Evolutionary conservation across 345 rosid species (phyloP), one percentile per base, ranked within the genome.

Genomic region (Murraya koenigii): DNA sequence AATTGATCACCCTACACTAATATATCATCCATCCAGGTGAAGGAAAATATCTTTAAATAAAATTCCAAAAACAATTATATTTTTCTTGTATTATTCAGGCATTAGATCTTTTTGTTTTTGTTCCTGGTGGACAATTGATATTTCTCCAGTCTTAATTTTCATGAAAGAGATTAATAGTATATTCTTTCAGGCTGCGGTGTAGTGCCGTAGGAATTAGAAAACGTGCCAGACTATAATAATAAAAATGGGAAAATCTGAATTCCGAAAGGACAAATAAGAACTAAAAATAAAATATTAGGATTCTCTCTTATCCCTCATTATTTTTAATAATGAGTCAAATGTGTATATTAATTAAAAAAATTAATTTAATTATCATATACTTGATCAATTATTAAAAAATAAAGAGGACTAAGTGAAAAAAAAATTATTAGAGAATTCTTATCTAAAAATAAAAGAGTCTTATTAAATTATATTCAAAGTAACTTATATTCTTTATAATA

Each of bases 1-100:
- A 73, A 81, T 71, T 41, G 13, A 62, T 68, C 74, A 69, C 84
- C 81, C 55, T 77, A 82, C 83, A 79, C 79, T 77, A 69, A 60
- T 39, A 39, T 39, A 39, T 39, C 13, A 66, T 26, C 71, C 22
- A 66, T 65, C 71, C 1, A 25, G 62, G 63, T 2, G 6, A 63
- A 52, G 35, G 25, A 47, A 81, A 78, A 81, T 76, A 81, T 78
- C 80, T 79, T 19, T 26, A 62, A 69, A 64, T 60, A 67, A 80
- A 75, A 75, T 78, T 80, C 84, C 84, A 84, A 75, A 68, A 1
- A 26, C 32, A 8, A 7, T 2, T 69, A 71, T 54, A 52, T 77
- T 66, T 76, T 47, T 22, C 8, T 71, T 66, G 66, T 72, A 77
- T 66, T 77, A 7, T 78, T 26, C 22, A 36, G 10, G 55, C 35